Evolutionary conservation across 2,329 filamentous ascomycete genomes (phyloP), one percentile per base, ranked within the genome.

Genomic region (Colletotrichum sp.): DNA sequence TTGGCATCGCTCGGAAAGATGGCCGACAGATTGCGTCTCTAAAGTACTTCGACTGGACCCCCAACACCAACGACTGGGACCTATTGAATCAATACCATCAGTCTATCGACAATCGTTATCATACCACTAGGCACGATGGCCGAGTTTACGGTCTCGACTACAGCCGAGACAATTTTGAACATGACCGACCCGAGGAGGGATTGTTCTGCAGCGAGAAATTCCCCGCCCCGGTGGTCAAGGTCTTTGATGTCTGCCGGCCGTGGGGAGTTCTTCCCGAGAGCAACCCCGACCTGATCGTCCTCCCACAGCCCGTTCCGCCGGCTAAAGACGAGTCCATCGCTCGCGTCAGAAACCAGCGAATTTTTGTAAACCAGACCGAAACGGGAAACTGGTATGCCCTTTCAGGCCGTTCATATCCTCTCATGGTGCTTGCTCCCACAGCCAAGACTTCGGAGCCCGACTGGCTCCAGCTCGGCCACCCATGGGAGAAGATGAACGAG

Each of bases 371-470:
- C 82, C 94, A 93, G 79, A 98, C 96, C 3, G 92, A 94, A 72
- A 88, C 89, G n/a, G 96, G 96, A 34, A 94, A 95, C 76, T 99
- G 96, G 96, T 99, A 96, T 84, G 97, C 96, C 36, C 90, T 99
- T 85, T 98, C 96, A 2, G 96, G 98, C 74, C 90, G 89, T 55
- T 92, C 92, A 10, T 99, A 98, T 80, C 97, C 97, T 5, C 90
- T 96, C 12, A 95, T 98, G 32, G 93, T 96, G 26, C 92, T 95
- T 69, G 93, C 89, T 0, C 89, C 89, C 0, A 78, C 82, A 4
- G 91, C 87, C 26, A 86, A 84, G 77, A 86, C 88, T 59, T 86
- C 86, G 79, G 84, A 80, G 15, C 81, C 84, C 9, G 86, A 87
- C 32, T 92, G 88, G 84, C 87, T 88, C 82, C 85, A 91, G n/a